Conservation (phyloP, 306 rosid genomes). For the Psophocarpus tetragonolobus region DNA sequence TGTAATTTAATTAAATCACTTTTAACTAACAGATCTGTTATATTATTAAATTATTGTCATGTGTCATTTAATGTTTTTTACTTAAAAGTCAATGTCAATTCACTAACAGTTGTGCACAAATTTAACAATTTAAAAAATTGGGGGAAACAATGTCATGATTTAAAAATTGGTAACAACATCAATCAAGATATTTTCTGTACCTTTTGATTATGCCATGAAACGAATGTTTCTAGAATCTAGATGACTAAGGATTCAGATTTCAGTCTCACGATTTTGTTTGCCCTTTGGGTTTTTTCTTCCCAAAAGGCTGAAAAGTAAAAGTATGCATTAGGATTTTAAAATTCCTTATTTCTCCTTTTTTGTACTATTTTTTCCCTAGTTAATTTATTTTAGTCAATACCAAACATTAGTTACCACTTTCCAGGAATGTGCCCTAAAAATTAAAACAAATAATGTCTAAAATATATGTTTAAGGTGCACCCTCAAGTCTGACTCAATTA, state of each 20-base stretch:
- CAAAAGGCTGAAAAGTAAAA: not conserved
- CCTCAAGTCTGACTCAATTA: not conserved
- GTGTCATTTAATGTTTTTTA: too few species aligned
- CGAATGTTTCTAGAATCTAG: not conserved
- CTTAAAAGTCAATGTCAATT: too few species aligned
- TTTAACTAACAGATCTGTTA: too few species aligned
- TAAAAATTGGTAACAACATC: too few species aligned
- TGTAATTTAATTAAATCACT: too few species aligned
- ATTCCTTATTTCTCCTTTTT: not conserved
- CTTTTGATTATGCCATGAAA: not conserved
- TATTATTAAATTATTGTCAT: too few species aligned
- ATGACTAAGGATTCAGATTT: not conserved
- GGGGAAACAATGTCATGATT: too few species aligned
- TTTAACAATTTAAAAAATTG: too few species aligned
- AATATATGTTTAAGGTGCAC: not conserved
- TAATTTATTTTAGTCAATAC: not conserved
- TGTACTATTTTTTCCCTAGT: not conserved
- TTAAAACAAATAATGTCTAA: not conserved
- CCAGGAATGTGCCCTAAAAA: not conserved
- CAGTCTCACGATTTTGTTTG: not conserved
- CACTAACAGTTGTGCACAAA: too few species aligned
- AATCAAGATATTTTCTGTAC: conserved; percentile 8
- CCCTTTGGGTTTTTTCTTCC: not conserved
- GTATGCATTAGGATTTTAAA: not conserved
- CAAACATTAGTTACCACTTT: not conserved